Percentiles rank a stretch among this genome's conserved stretches.
Conservation (phyloP, 2,329 filamentous ascomycete species). For the Fusarium odoratissimum region DNA sequence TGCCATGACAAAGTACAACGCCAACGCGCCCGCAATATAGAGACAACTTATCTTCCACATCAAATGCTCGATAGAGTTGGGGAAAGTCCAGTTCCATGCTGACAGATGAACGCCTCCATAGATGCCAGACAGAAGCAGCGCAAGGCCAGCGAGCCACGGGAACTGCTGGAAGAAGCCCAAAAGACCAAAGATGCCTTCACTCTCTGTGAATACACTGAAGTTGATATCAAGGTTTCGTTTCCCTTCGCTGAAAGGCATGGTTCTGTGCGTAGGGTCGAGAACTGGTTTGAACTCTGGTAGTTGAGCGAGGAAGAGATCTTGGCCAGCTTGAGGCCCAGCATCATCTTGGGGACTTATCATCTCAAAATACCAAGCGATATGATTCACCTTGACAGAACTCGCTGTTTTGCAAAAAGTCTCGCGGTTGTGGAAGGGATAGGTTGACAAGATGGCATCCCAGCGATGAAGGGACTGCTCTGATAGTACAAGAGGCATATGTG, state of each 20-base stretch:
- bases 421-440: background rate
- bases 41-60: conserved; percentile 1
- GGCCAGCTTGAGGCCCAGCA: background rate
- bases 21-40: background rate
- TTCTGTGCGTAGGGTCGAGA: conserved; percentile 4
- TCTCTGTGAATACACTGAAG: conserved; percentile 11
- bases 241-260: conserved; percentile 11
- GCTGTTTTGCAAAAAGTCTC: background rate
- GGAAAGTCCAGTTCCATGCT: conserved; percentile 8
- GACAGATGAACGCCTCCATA: background rate
- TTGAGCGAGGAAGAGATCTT: conserved; percentile 8
- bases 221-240: conserved; percentile 4
- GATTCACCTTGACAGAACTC: background rate
- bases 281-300: conserved; percentile 4
- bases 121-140: conserved; percentile 1
- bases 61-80: background rate
- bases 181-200: background rate
- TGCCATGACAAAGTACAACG: conserved; percentile 1
- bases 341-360: background rate
- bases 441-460: conserved; percentile 1
- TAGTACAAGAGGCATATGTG: background rate
- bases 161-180: conserved; percentile 6
- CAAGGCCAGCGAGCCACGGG: conserved; percentile 7
- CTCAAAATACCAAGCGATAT: background rate
- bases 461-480: conserved; percentile 4